Evolutionary conservation across 805 yeast species (phyloP).

Genomic region (Komagataella ulmi): DNA sequence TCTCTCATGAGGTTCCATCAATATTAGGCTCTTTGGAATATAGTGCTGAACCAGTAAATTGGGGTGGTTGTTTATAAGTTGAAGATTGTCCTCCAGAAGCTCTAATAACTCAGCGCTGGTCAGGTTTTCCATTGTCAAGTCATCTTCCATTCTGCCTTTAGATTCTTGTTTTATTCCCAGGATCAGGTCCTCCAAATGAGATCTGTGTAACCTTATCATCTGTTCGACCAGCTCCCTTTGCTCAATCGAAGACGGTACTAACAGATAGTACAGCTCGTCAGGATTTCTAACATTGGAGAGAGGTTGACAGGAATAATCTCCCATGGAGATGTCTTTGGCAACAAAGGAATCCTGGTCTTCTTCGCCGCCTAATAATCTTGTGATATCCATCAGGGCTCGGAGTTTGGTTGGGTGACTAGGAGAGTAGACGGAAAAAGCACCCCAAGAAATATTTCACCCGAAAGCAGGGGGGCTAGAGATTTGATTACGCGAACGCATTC

Average conservation of each 20-base stretch:
- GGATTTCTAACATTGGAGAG: background rate
- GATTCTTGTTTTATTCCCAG: background rate
- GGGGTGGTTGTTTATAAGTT: slow-evolving; percentile 50
- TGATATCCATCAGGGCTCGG: background rate
- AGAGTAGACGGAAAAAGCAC: background rate
- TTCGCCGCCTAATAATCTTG: background rate
- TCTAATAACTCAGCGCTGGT: slow-evolving; percentile 21
- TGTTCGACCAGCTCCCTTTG: background rate
- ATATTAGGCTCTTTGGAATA: slow-evolving; percentile 53
- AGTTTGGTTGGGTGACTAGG: background rate
- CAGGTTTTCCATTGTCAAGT: slow-evolving; percentile 6
- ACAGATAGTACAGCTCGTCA: background rate
- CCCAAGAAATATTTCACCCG: background rate
- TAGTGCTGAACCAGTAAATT: slow-evolving; percentile 64
- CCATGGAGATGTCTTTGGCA: background rate
- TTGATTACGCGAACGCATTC: background rate
- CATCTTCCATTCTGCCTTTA: slow-evolving; percentile 1
- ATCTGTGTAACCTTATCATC: background rate
- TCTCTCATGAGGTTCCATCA: slow-evolving; percentile 50
- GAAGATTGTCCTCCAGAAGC: slow-evolving; percentile 29
- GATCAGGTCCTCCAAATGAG: background rate
- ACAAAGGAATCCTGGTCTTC: background rate
- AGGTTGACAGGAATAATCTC: background rate
- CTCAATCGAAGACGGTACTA: background rate
- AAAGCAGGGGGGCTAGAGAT: background rate